Evolutionary conservation across 192 early-diverging fungal species (phyloP).

Genomic region (Umbelopsis sp.): DNA sequence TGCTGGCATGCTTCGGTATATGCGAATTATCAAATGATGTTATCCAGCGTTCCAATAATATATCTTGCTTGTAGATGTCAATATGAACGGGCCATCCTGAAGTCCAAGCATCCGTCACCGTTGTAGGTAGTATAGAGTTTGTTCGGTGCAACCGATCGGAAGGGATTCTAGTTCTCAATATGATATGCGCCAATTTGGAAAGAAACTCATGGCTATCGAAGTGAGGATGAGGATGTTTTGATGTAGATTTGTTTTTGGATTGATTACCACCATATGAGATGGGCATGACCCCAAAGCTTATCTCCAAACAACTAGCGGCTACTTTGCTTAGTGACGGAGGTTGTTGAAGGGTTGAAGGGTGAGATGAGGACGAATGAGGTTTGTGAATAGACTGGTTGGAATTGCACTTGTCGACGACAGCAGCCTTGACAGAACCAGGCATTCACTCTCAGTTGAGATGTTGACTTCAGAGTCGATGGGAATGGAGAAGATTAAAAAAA

Average conservation of each 20-base stretch:
- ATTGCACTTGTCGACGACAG: background rate
- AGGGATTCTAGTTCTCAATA: background rate
- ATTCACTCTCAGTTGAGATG: conserved; percentile 3
- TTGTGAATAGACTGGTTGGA: background rate
- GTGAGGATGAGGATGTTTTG: background rate
- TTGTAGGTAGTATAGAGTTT: background rate
- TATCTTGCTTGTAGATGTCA: conserved; percentile 12
- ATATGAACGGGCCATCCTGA: conserved; percentile 4
- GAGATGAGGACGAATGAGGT: background rate
- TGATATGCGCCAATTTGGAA: background rate
- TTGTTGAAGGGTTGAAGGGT: background rate
- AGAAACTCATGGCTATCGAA: conserved; percentile 13
- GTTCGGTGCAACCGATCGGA: background rate
- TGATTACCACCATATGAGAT: background rate
- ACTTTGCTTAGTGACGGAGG: background rate
- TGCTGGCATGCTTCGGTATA: no score
- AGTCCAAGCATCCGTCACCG: background rate
- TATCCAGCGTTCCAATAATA: conserved; percentile 23
- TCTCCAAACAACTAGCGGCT: background rate
- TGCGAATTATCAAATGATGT: background rate
- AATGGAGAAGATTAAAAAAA: background rate
- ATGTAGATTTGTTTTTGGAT: background rate
- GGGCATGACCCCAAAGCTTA: conserved; percentile 16
- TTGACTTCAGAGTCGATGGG: background rate
- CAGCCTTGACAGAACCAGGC: conserved; percentile 2